Evolutionary conservation across 73 alveolate genomes (phyloP).

Genomic region (Paramecium octaurelia): DNA sequence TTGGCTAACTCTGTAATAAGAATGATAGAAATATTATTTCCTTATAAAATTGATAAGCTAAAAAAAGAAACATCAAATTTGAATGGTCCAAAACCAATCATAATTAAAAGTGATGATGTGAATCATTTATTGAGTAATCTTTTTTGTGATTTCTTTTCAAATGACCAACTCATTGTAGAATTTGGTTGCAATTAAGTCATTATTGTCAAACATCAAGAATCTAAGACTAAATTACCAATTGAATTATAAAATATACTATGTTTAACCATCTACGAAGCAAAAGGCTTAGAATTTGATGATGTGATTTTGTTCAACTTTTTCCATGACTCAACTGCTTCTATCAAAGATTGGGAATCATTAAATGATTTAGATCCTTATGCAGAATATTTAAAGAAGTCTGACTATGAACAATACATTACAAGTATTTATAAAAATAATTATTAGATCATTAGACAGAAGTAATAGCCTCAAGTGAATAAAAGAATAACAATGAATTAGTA

Average conservation of each 20-base stretch:
- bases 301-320: slow-evolving; percentile 78
- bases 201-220: slow-evolving; percentile 78
- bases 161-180: background rate
- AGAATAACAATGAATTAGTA: background rate
- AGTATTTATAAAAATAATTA: background rate
- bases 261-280: slow-evolving; percentile 85
- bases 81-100: slow-evolving; percentile 82
- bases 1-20: slow-evolving; percentile 79
- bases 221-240: slow-evolving; percentile 70
- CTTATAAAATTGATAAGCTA: slow-evolving; percentile 78
- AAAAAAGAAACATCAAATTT: slow-evolving; percentile 70
- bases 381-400: background rate
- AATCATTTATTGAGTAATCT: background rate
- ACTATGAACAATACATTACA: background rate
- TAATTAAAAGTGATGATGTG: slow-evolving; percentile 53
- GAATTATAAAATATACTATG: slow-evolving; percentile 75
- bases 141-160: background rate
- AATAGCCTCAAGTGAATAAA: background rate
- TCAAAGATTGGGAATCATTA: slow-evolving; percentile 47
- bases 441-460: background rate
- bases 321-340: slow-evolving; percentile 31
- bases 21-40: slow-evolving; percentile 78
- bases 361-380: background rate
- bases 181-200: slow-evolving; percentile 91
- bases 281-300: slow-evolving; percentile 94